Base-by-base conservation (phyloP, 257 asterid genomes). In the Lithospermum erythrorhizon region DNA sequence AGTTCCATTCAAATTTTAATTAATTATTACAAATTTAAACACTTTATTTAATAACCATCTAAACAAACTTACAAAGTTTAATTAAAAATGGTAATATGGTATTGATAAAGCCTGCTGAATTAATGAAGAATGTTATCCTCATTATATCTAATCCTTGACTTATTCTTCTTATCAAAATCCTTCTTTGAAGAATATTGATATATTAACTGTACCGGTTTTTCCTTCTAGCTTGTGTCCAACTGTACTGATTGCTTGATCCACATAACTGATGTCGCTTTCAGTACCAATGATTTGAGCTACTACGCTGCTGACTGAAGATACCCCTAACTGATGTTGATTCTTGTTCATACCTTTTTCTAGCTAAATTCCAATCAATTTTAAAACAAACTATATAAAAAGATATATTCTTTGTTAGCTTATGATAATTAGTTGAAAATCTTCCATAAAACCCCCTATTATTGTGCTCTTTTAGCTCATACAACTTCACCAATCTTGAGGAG, bases 151-250 rank as follows among this genome's bases (percentile, higher is more conserved):
- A 62, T n/a, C 35, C 24, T 14, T 14, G 9, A 9, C 24, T 22
- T 56, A 56, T 56, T 56, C 60, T 24, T 56, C 60, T 56, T 56
- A 59, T 49, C 35, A 61, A 59, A 71, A 65, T 64, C 59, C 78
- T 71, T 74, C 57, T 5, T 5, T 22, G 79, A 85, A 79, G 86
- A 76, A 80, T 78, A 81, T 41, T 41, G 49, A 41, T 41, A 41
- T 41, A 41, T 41, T 35, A 53, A 37, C 27, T 68, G 65, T 81
- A 93, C 99, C 84, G 97, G 94, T 68, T 89, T n/a, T 93, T 35
- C 84, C 91, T 75, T 93, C 87, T 9, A 93, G 90, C 75, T 80
- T 89, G 79, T 89, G 99, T 14, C 99, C 99, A 93, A 67, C 96
- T 84, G 10, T 97, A 93, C 66, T 83, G 96, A 62, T 86, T 93